A percentile compares a stretch with the other conserved stretches of the same genome.
These are phyloP conservation scores for Morella rubra DNA, from an alignment of 306 rosid genomes.

Conservation along the genomic window DNA sequence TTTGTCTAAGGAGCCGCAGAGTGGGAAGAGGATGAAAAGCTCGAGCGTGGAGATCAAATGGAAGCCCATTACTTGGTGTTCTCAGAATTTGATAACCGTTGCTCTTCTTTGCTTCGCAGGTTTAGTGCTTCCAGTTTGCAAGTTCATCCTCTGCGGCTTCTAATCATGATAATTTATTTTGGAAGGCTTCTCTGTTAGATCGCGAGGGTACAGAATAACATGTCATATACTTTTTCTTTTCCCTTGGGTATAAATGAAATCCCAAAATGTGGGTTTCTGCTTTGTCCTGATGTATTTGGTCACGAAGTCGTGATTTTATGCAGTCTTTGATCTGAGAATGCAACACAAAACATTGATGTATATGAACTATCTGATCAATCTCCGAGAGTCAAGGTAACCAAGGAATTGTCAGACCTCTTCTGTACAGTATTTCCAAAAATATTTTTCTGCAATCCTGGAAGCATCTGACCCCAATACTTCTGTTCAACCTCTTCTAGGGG, in stretches of 20 bases:
- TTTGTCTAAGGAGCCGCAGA: slow-evolving; percentile 59
- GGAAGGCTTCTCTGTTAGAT: neutral
- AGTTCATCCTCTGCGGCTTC: slow-evolving; percentile 61
- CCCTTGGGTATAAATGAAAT: neutral
- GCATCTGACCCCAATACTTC: neutral
- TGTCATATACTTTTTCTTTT: no score
- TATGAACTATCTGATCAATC: neutral
- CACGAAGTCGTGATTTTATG: neutral
- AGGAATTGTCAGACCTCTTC: neutral
- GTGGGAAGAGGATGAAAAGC: slow-evolving; percentile 78
- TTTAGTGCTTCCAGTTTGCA: slow-evolving; percentile 56
- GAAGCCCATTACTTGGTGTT: slow-evolving; percentile 61
- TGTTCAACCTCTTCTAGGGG: slow-evolving; percentile 39
- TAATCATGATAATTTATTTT: slow-evolving; percentile 22
- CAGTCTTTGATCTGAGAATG: neutral
- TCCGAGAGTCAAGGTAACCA: neutral
- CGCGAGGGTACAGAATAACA: neutral
- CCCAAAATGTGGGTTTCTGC: neutral
- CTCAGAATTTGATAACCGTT: slow-evolving; percentile 41
- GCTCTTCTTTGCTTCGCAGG: slow-evolving; percentile 69
- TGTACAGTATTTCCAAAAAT: neutral
- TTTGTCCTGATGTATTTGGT: neutral
- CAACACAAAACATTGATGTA: neutral
- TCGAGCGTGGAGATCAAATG: slow-evolving; percentile 89
- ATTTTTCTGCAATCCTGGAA: neutral